A percentile compares a stretch with the other conserved stretches of the same genome.
These are phyloP conservation scores for Cryphonectria nitschkei DNA, from an alignment of 2,329 filamentous ascomycete species.

Conservation along the genomic window DNA sequence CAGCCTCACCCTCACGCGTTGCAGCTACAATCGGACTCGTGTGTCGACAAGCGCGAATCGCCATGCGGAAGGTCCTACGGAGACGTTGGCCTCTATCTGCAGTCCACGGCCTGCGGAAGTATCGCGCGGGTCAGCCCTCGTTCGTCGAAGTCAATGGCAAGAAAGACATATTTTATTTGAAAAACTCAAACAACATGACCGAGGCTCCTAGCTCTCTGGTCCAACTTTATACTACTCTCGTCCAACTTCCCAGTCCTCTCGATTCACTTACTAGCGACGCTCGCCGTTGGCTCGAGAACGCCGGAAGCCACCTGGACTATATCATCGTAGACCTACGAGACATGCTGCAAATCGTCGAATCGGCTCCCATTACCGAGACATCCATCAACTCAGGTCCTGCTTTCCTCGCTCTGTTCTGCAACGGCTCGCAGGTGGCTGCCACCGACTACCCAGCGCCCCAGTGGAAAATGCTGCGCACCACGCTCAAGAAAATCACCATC, in stretches of 20 bases:
- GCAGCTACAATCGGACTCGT: not conserved
- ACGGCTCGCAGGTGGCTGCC: not conserved
- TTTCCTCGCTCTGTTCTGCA: not conserved
- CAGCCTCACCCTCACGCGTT: too few relatives aligned
- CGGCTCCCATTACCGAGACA: not conserved
- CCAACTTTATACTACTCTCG: too few relatives aligned
- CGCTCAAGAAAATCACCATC: not conserved
- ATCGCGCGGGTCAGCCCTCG: not conserved
- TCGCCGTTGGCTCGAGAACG: not conserved
- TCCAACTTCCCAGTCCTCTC: too few relatives aligned
- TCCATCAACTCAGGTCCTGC: not conserved
- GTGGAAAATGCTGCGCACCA: not conserved
- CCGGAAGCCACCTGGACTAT: not conserved
- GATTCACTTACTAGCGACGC: too few relatives aligned
- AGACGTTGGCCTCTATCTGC: not conserved
- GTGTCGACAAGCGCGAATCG: not conserved
- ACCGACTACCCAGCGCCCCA: not conserved
- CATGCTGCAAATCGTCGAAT: not conserved
- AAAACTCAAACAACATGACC: not conserved
- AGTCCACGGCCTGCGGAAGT: not conserved
- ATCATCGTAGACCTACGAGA: not conserved
- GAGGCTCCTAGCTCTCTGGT: too few relatives aligned
- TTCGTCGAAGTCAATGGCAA: not conserved
- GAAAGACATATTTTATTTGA: not conserved
- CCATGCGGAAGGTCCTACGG: not conserved